Percentiles rank a stretch among this genome's conserved stretches.
Evolutionary conservation across 2,329 filamentous ascomycete species (phyloP).

Genomic region (Nemania sp.): DNA sequence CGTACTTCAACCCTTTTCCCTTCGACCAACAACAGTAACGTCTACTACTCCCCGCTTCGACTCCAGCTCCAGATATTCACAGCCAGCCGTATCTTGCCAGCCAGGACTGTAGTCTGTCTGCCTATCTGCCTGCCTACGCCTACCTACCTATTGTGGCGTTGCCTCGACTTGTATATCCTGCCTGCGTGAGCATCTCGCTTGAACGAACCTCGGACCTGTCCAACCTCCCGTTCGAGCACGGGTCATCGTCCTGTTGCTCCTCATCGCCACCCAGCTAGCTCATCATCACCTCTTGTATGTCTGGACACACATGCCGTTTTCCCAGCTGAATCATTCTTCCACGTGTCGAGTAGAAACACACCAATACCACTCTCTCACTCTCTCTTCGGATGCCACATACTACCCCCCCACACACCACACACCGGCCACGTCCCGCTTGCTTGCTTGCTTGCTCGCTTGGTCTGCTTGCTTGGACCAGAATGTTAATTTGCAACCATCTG

Average conservation of each 20-base stretch:
- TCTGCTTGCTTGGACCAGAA: conserved; percentile 29
- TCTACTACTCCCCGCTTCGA: conserved; percentile 9
- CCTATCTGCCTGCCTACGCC: background rate
- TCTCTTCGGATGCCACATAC: conserved; percentile 26
- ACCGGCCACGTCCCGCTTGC: conserved; percentile 31
- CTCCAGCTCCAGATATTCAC: conserved; percentile 5
- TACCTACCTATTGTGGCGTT: conserved; percentile 3
- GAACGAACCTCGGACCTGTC: conserved; percentile 9
- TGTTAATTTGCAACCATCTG: conserved; percentile 42
- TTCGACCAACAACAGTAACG: conserved; percentile 10
- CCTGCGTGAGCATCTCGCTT: conserved; percentile 15
- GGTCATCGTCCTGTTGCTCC: conserved; percentile 23
- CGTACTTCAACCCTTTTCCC: background rate
- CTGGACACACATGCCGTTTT: conserved; percentile 31
- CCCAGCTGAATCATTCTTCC: conserved; percentile 16
- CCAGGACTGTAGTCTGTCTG: background rate
- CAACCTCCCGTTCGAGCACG: background rate
- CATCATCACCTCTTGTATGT: conserved; percentile 37
- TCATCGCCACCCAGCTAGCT: conserved; percentile 19
- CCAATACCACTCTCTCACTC: conserved; percentile 25
- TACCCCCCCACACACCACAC: conserved; percentile 11
- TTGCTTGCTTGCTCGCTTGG: too few relatives aligned
- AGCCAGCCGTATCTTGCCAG: conserved; percentile 16
- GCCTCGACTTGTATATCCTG: conserved; percentile 11
- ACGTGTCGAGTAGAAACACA: conserved; percentile 36